These are phyloP conservation scores for Simplicillium aogashimaense DNA, from an alignment of 2,329 filamentous ascomycete species.

Conservation along the genomic window DNA sequence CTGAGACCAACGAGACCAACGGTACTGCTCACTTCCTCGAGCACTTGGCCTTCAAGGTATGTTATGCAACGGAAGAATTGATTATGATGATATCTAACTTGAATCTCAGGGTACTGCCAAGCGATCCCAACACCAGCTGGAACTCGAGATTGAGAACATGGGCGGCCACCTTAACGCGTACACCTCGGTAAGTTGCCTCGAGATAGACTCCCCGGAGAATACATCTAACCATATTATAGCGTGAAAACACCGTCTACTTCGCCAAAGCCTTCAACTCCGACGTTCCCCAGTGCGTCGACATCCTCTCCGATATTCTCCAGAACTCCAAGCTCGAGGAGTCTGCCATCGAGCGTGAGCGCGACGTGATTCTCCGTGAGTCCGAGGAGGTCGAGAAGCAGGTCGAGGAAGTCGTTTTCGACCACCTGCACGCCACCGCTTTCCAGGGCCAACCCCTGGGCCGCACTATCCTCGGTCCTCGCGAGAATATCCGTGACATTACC, in stretches of 20 bases:
- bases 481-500: constrained; percentile 97
- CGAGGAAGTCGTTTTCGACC: constrained; percentile 98
- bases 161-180: constrained; percentile 98
- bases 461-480: constrained; percentile 92
- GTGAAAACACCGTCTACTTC: constrained; percentile 99
- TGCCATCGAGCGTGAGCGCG: constrained; percentile 94
- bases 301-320: constrained; percentile 97
- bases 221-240: constrained; percentile 38
- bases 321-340: constrained; percentile 94
- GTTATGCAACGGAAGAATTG: constrained; percentile 3
- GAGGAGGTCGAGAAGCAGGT: constrained; percentile 99
- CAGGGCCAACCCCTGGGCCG: constrained; percentile 92
- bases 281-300: constrained; percentile 92
- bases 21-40: constrained; percentile 99
- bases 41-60: constrained; percentile 98
- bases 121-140: constrained; percentile 91
- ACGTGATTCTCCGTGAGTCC: constrained; percentile 96
- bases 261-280: constrained; percentile 98
- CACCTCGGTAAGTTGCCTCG: constrained; percentile 69
- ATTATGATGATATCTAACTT: neutral
- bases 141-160: constrained; percentile 99
- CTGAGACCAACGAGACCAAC: constrained; percentile 97
- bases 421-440: constrained; percentile 96
- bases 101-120: constrained; percentile 69
- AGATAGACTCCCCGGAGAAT: constrained; percentile 9